Percentiles rank a stretch among this genome's conserved stretches.
Evolutionary conservation across 2,329 filamentous ascomycete genomes (phyloP).

Genomic region (Xylaria hypoxylon): DNA sequence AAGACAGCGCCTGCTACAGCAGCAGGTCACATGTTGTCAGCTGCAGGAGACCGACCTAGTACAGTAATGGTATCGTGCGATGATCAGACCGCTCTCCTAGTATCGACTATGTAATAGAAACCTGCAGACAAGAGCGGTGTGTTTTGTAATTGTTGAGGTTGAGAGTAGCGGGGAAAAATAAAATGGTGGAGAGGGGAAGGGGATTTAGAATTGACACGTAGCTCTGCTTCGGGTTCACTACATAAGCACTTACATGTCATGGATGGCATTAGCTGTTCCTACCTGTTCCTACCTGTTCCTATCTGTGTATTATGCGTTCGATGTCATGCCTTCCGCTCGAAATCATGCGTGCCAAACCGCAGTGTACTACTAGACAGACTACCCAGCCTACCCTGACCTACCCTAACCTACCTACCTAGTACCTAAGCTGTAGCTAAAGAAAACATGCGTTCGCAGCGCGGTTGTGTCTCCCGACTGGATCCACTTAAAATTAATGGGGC

Average conservation of each 20-base stretch:
- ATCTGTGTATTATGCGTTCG: background rate
- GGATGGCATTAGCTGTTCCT: no score
- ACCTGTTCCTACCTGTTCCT: no score
- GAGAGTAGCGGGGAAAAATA: background rate
- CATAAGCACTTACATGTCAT: no score
- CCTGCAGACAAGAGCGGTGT: constrained; percentile 28
- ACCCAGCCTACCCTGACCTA: no score
- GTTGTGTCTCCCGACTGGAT: constrained; percentile 13
- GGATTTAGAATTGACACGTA: no score
- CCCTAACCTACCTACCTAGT: no score
- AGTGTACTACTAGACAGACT: no score
- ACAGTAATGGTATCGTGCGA: constrained; percentile 29
- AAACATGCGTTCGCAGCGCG: background rate
- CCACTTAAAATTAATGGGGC: background rate
- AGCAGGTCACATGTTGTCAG: constrained; percentile 32
- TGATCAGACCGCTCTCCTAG: constrained; percentile 27
- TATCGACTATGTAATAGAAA: background rate
- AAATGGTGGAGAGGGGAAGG: background rate
- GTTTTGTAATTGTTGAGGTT: constrained; percentile 38
- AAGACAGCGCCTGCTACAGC: constrained; percentile 8
- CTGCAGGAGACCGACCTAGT: constrained; percentile 25
- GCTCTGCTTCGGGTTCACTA: no score
- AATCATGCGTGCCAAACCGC: background rate
- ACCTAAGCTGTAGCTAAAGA: constrained; percentile 7
- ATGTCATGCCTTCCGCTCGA: constrained; percentile 12